These are phyloP conservation scores for Yamadazyma akitaensis DNA, from an alignment of 805 yeast species.

Conservation along the genomic window DNA sequence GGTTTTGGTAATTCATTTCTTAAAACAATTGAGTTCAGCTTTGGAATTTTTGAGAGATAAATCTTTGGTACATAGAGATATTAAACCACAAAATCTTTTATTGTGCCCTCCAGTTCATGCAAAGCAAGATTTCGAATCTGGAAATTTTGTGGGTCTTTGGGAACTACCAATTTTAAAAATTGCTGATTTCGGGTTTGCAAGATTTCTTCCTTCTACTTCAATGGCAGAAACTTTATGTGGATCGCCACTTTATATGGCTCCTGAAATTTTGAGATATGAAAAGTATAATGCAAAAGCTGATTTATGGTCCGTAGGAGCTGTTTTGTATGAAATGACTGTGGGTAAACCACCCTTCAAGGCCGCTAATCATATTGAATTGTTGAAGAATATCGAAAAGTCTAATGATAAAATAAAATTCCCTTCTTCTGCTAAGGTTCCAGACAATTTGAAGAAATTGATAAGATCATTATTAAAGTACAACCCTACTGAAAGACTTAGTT, in stretches of 20 bases:
- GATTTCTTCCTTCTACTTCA: constrained; percentile 88
- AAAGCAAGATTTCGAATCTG: constrained; percentile 52
- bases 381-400: constrained; percentile 78
- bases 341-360: constrained; percentile 98
- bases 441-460: constrained; percentile 65
- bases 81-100: constrained; percentile 87
- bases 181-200: constrained; percentile 97
- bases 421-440: constrained; percentile 57
- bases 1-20: constrained; percentile 73
- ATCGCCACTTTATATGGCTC: constrained; percentile 97
- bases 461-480: constrained; percentile 74
- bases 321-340: constrained; percentile 88
- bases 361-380: constrained; percentile 84
- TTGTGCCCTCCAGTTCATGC: constrained; percentile 80
- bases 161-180: constrained; percentile 87
- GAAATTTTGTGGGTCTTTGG: constrained; percentile 72
- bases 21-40: constrained; percentile 84
- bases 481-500: constrained; percentile 85
- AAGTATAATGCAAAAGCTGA: constrained; percentile 97
- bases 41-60: constrained; percentile 75
- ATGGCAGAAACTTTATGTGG: constrained; percentile 98
- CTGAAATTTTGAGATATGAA: constrained; percentile 90
- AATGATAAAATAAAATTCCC: constrained; percentile 82
- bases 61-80: constrained; percentile 90
- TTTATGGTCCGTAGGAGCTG: constrained; percentile 98